A percentile compares a stretch with the other conserved stretches of the same genome.
Conservation (phyloP, 441 rosid genomes). For the Mallotus japonicus region DNA sequence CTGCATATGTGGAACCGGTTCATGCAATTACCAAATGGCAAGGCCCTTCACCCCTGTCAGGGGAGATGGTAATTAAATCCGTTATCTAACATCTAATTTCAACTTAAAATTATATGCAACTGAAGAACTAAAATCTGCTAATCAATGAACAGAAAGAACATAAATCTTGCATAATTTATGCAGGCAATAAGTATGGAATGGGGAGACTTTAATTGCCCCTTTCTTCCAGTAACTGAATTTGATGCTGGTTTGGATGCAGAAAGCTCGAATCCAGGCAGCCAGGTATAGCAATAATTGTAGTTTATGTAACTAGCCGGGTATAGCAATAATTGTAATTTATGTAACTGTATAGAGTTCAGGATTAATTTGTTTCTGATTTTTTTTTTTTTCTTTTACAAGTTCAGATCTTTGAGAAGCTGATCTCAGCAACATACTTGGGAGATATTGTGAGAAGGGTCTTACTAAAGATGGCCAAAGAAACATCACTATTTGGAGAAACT, state of each 20-base stretch:
- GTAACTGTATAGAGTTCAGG: background rate
- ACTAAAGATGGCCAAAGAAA: conserved; percentile 54
- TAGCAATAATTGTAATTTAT: background rate
- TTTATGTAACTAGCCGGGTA: conserved; percentile 29
- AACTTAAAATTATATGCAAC: background rate
- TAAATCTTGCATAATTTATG: background rate
- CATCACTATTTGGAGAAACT: conserved; percentile 51
- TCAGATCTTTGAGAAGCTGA: conserved; percentile 60
- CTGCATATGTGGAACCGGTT: conserved; percentile 48
- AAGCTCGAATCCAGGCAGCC: conserved; percentile 42
- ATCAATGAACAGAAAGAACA: background rate
- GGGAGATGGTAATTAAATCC: conserved; percentile 36
- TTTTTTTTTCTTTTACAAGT: background rate
- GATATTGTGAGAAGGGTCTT: conserved; percentile 71
- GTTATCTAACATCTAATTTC: background rate
- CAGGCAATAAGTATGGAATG: conserved; percentile 61
- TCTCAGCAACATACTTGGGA: conserved; percentile 66
- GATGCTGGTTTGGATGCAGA: conserved; percentile 51
- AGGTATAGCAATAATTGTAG: conserved; percentile 30
- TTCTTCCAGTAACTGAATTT: conserved; percentile 52
- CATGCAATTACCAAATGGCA: conserved; percentile 38
- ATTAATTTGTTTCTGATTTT: conserved; percentile 15
- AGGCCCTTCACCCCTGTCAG: conserved; percentile 29
- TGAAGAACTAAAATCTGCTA: too few species aligned
- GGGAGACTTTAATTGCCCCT: conserved; percentile 53